Evolutionary conservation across 331 rosid genomes (phyloP).

Genomic region (Prunus yedoensis): DNA sequence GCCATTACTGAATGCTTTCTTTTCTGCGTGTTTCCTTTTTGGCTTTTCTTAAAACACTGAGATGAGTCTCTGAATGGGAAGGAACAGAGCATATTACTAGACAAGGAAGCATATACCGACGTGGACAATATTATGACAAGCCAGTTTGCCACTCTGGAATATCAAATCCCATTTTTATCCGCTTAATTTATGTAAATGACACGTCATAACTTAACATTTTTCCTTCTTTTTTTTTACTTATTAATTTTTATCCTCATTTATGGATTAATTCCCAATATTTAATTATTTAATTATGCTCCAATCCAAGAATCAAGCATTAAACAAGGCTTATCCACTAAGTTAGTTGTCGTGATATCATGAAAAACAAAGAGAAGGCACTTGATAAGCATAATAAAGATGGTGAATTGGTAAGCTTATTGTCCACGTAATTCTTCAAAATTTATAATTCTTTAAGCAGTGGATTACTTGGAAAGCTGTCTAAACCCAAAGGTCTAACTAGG

Average conservation of each 20-base stretch:
- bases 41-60: not conserved
- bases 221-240: too few species aligned
- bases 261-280: not conserved
- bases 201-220: not conserved
- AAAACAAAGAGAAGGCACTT: not conserved
- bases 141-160: not conserved
- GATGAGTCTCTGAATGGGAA: not conserved
- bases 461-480: not conserved
- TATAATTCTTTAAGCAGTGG: not conserved
- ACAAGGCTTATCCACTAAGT: not conserved
- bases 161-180: not conserved
- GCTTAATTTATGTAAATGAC: not conserved
- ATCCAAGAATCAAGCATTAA: not conserved
- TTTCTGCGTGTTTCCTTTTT: not conserved
- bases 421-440: not conserved
- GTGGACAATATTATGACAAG: not conserved
- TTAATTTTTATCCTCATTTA: not conserved
- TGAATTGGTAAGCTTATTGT: not conserved
- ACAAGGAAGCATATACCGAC: not conserved
- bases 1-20: constrained; percentile 41
- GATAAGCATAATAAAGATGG: not conserved
- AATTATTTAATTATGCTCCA: not conserved
- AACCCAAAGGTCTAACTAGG: not conserved
- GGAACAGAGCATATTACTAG: not conserved
- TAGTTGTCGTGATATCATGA: not conserved